A percentile compares a stretch with the other conserved stretches of the same genome.
Evolutionary conservation across 768 basidiomycete genomes (phyloP).

Genomic region (Kwoniella sp.): DNA sequence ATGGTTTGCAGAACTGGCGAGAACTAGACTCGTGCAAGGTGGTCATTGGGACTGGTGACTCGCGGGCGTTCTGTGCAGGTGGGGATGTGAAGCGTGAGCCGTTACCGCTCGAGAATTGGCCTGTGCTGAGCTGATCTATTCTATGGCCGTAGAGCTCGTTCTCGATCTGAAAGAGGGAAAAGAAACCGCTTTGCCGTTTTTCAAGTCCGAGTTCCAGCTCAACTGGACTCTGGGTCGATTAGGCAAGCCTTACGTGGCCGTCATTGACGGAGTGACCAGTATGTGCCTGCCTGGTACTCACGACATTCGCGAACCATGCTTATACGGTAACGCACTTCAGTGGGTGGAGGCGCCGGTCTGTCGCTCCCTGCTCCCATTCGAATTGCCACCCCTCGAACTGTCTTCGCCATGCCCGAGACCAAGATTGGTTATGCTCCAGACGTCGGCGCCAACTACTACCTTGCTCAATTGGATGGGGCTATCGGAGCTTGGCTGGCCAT

Average conservation of each 20-base stretch:
- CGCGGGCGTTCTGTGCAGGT: constrained; percentile 84
- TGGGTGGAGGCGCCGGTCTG: constrained; percentile 95
- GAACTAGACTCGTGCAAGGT: constrained; percentile 40
- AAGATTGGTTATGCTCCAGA: constrained; percentile 62
- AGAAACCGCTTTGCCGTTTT: constrained; percentile 62
- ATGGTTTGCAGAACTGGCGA: constrained; percentile 28
- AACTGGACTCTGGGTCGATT: constrained; percentile 55
- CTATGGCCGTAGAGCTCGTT: constrained; percentile 21
- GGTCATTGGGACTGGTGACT: constrained; percentile 50
- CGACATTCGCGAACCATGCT: no score
- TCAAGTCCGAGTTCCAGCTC: constrained; percentile 67
- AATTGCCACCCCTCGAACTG: constrained; percentile 85
- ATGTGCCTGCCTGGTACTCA: constrained; percentile 48
- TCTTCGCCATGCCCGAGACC: constrained; percentile 93
- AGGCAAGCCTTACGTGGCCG: constrained; percentile 79
- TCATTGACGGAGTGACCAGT: constrained; percentile 92
- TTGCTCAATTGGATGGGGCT: constrained; percentile 83
- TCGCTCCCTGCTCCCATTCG: constrained; percentile 78
- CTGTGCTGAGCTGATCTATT: constrained; percentile 6
- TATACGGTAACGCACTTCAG: constrained; percentile 52
- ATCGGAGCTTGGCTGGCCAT: constrained; percentile 90
- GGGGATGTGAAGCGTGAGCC: constrained; percentile 84
- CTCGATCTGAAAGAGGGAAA: constrained; percentile 36
- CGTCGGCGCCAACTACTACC: constrained; percentile 85
- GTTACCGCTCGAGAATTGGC: neutral